These are phyloP conservation scores for Aspergillus sp. DNA, from an alignment of 2,329 filamentous ascomycete genomes.

Conservation along the genomic window DNA sequence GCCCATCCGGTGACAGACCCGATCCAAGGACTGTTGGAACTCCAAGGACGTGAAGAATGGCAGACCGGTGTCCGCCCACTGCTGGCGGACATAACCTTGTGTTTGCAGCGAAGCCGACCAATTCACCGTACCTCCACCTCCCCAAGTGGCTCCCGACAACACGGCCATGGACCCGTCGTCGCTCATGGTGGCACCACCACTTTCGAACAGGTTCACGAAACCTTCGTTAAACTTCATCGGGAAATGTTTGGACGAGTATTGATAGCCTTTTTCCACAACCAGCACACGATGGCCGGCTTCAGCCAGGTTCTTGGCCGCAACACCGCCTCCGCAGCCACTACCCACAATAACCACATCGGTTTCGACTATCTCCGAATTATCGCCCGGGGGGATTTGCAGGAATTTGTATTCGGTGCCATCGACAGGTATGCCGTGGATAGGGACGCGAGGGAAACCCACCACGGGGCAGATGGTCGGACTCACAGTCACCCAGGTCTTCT, in stretches of 20 bases:
- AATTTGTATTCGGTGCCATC: conserved; percentile 50
- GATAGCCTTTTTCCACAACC: conserved; percentile 74
- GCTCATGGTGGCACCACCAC: conserved; percentile 49
- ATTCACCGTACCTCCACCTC: conserved; percentile 81
- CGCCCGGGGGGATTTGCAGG: conserved; percentile 47
- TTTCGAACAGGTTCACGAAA: conserved; percentile 59
- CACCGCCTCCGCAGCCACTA: conserved; percentile 76
- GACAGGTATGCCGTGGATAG: conserved; percentile 44
- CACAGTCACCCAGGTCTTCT: conserved; percentile 45
- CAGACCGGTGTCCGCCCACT: conserved; percentile 67
- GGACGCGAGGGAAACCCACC: conserved; percentile 48
- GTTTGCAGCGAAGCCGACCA: conserved; percentile 65
- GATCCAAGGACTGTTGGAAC: conserved; percentile 71
- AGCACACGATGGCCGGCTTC: conserved; percentile 67
- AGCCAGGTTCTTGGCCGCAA: conserved; percentile 70
- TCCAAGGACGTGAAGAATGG: conserved; percentile 64
- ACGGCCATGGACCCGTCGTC: conserved; percentile 54
- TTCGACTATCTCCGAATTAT: conserved; percentile 53
- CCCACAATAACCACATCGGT: conserved; percentile 81
- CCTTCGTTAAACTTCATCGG: conserved; percentile 63
- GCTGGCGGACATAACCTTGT: conserved; percentile 65
- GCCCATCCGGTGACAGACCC: conserved; percentile 71
- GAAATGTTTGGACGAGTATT: conserved; percentile 62
- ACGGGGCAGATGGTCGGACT: conserved; percentile 44
- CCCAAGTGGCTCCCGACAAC: conserved; percentile 65